Evolutionary conservation across 2,329 filamentous ascomycete genomes (phyloP).

Genomic region (Colletotrichum echinochloae): DNA sequence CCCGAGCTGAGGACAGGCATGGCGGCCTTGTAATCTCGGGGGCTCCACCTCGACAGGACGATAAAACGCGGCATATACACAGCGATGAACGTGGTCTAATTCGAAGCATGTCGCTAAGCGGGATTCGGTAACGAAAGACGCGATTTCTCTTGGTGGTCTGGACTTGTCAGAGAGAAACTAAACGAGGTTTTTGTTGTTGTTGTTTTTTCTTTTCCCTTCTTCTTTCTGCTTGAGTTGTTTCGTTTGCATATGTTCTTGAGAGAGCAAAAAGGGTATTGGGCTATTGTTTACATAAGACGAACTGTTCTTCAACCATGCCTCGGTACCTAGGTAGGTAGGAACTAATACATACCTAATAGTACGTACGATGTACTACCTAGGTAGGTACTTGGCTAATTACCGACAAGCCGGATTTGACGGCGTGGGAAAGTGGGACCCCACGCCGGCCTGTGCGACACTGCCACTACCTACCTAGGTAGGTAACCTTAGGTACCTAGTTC

Average conservation of each 20-base stretch:
- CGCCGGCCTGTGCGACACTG: not conserved
- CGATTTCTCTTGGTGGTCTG: not conserved
- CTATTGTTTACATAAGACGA: not conserved
- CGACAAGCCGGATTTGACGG: conserved; percentile 11
- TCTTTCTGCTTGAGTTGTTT: not conserved
- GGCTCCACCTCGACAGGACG: not conserved
- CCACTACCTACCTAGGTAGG: too few relatives aligned
- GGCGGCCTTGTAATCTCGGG: conserved; percentile 3
- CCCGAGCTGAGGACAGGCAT: not conserved
- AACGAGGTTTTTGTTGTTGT: not conserved
- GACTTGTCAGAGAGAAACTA: not conserved
- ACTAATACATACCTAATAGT: too few relatives aligned
- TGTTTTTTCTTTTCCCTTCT: not conserved
- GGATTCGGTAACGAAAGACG: not conserved
- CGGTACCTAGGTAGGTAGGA: too few relatives aligned
- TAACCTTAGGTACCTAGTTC: too few relatives aligned
- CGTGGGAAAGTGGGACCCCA: conserved; percentile 1
- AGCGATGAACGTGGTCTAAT: not conserved
- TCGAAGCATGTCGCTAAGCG: not conserved
- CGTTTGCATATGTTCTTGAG: not conserved
- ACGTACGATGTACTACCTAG: too few relatives aligned
- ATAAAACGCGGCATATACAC: not conserved
- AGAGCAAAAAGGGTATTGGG: too few relatives aligned
- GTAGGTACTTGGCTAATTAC: too few relatives aligned
- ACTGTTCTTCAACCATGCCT: not conserved